These are phyloP conservation scores for Candida albicans DNA, from an alignment of 1,139 yeast species.

Conservation along the genomic window DNA sequence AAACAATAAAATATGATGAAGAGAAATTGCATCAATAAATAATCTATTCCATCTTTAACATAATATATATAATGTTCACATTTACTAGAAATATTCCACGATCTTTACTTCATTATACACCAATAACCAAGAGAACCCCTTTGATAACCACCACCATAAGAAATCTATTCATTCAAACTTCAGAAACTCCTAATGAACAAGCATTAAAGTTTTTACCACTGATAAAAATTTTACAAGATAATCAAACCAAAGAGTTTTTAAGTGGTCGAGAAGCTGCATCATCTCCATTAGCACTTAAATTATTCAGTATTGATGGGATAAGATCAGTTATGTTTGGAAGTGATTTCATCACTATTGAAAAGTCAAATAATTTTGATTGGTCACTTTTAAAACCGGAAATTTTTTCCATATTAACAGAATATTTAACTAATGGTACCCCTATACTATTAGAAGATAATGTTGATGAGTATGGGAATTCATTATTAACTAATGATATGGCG, in stretches of 20 bases:
- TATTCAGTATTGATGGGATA: conserved; percentile 53
- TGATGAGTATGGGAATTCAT: conserved; percentile 6
- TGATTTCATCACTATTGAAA: conserved; percentile 82
- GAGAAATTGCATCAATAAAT: no score
- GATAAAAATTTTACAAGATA: conserved; percentile 41
- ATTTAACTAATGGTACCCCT: conserved; percentile 72
- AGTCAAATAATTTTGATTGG: conserved; percentile 63
- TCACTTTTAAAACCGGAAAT: conserved; percentile 83
- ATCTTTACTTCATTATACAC: neutral
- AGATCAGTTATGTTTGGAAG: conserved; percentile 55
- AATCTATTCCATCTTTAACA: no score
- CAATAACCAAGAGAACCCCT: neutral
- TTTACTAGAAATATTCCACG: neutral
- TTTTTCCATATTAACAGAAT: conserved; percentile 80
- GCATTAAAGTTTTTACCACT: conserved; percentile 47
- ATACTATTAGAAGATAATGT: conserved; percentile 39
- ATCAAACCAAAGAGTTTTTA: conserved; percentile 53
- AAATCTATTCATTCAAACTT: conserved; percentile 39
- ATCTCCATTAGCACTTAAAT: conserved; percentile 55
- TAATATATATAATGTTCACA: neutral
- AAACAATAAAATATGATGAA: no score
- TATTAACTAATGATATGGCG: conserved; percentile 36
- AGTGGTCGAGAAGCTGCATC: conserved; percentile 57
- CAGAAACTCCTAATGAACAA: conserved; percentile 48
- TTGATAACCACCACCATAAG: conserved; percentile 13